Base-by-base conservation (phyloP, 2,329 filamentous ascomycete genomes). In the Zasmidium angulare region DNA sequence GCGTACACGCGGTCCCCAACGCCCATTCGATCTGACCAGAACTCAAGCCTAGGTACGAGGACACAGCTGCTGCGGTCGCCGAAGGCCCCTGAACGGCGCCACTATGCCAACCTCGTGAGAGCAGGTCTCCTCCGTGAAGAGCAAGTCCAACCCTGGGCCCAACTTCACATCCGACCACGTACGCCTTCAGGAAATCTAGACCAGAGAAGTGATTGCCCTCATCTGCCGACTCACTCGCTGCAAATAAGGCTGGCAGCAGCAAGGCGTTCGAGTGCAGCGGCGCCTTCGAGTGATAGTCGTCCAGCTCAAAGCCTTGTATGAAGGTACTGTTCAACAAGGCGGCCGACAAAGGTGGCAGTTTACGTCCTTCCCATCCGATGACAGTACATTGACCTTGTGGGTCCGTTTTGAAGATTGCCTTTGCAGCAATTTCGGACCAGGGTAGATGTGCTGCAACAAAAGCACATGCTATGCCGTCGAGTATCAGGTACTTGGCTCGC, bases 371-470 rank as follows among this genome's bases (percentile, higher is more conserved):
- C 57, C 52, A 59, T 19, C 57, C 57, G 23, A 59, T 59, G 23
- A 59, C 57, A 1, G 57, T 59, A 46, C 57, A 59, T 24, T 55
- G 51, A 9, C 52, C 57, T 22, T 19, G 46, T 10, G 51, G 57
- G 20, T 59, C 57, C 51, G 55, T 59, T 21, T 59, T 59, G 52
- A 59, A 55, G 9, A 55, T 55, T 17, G 29, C 51, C 11, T 59
- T 55, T 12, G 57, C 57, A 10, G 57, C 57, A 29, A 46, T 50
- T 17, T 59, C 57, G 11, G 57, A 59, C 57, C 57, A 59, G 47
- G 57, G 57, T 10, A 59, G 47, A 52, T 59, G 57, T 51, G 57
- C 26, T 46, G 26, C 57, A 3, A 59, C 57, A 20, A 59, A 31
- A 19, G 52, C 46, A 31, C 57, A 59, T n/a, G 52, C 57, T 11